These are phyloP conservation scores for Euphorbia peplus DNA, from an alignment of 345 rosid genomes.

Conservation along the genomic window DNA sequence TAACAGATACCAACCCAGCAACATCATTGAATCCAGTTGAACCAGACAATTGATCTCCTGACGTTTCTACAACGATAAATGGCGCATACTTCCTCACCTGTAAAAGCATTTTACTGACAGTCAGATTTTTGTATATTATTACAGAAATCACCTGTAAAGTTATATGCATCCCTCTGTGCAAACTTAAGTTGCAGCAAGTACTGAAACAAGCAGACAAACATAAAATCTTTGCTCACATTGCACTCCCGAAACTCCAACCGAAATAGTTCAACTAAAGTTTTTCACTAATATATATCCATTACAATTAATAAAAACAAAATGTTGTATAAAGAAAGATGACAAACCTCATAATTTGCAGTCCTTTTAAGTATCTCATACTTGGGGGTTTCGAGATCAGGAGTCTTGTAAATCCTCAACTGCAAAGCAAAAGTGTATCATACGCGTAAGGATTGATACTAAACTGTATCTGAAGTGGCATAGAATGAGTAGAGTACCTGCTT, in stretches of 20 bases:
- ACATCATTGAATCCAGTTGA: constrained; percentile 70
- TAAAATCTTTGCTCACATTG: no score
- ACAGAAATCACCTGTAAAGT: no score
- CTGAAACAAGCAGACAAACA: no score
- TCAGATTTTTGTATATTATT: no score
- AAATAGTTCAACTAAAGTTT: neutral
- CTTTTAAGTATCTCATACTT: constrained; percentile 68
- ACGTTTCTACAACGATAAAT: constrained; percentile 72
- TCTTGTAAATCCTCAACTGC: constrained; percentile 69
- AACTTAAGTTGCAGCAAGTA: no score
- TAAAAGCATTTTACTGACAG: neutral
- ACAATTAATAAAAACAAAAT: neutral
- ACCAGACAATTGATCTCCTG: constrained; percentile 71
- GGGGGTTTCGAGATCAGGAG: constrained; percentile 78
- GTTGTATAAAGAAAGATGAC: constrained; percentile 2
- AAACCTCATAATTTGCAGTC: constrained; percentile 72
- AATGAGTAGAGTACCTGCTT: constrained; percentile 50
- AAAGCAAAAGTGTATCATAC: neutral
- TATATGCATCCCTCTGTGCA: no score
- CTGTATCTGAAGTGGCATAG: neutral
- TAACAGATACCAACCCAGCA: constrained; percentile 50
- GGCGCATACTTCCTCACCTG: constrained; percentile 71
- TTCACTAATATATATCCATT: neutral
- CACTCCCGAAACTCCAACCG: neutral
- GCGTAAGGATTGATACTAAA: constrained; percentile 6